Percentiles rank a stretch among this genome's conserved stretches.
Conservation (phyloP, 2,329 filamentous ascomycete species). For the Neocucurbitaria cava region DNA sequence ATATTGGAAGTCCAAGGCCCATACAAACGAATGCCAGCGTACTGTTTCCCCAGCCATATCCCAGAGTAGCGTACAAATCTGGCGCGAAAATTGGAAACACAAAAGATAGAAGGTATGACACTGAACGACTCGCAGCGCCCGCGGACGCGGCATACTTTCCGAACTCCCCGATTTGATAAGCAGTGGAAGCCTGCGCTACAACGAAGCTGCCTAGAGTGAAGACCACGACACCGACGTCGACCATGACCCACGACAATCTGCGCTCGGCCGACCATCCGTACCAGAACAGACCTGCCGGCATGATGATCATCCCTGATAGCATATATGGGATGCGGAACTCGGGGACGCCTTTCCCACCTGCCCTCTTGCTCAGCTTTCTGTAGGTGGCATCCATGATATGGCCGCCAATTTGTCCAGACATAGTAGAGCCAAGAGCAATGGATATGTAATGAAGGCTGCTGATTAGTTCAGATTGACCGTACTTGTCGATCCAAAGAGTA, state of each 20-base stretch:
- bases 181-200: slow-evolving; percentile 53
- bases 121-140: slow-evolving; percentile 57
- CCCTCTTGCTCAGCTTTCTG: slow-evolving; percentile 1
- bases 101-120: slow-evolving; percentile 27
- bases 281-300: slow-evolving; percentile 43
- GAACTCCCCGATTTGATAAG: slow-evolving; percentile 68
- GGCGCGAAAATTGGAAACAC: slow-evolving; percentile 48
- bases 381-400: slow-evolving; percentile 57
- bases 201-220: slow-evolving; percentile 50
- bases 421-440: slow-evolving; percentile 64
- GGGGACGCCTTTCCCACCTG: slow-evolving; percentile 13
- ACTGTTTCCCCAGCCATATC: slow-evolving; percentile 45
- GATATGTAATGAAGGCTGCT: slow-evolving; percentile 52
- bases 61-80: slow-evolving; percentile 40
- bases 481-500: slow-evolving; percentile 29
- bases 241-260: slow-evolving; percentile 60
- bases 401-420: slow-evolving; percentile 46
- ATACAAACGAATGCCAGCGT: slow-evolving; percentile 31
- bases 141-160: slow-evolving; percentile 63
- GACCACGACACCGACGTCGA: slow-evolving; percentile 57
- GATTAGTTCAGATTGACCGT: slow-evolving; percentile 15
- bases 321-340: slow-evolving; percentile 30
- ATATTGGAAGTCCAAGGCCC: neutral
- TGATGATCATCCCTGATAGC: slow-evolving; percentile 28
- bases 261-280: slow-evolving; percentile 63